phyloP scores from a whole-genome alignment of 2,329 filamentous ascomycete genomes.

The Aureobasidium subglaciale region DNA sequence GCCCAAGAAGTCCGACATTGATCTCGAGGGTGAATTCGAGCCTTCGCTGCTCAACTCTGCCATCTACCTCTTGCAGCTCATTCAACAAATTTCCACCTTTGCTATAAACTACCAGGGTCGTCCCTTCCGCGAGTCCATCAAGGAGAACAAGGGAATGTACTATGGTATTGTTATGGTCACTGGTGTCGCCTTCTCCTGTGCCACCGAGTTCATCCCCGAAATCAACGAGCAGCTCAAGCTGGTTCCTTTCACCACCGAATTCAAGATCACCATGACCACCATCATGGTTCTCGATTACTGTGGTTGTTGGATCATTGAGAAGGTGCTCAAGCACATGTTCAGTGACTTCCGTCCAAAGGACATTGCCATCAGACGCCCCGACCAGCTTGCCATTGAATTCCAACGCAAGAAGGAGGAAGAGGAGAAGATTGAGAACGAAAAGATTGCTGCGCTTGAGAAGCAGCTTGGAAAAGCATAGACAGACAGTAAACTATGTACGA shows the following conservation, averaged over 20 bases:
- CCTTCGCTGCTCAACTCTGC: slow-evolving; percentile 94
- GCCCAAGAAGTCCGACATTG: slow-evolving; percentile 61
- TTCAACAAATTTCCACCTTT: slow-evolving; percentile 98
- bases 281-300: slow-evolving; percentile 84
- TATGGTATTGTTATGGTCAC: slow-evolving; percentile 89
- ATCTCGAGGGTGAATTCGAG: slow-evolving; percentile 89
- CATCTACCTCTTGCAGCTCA: slow-evolving; percentile 92
- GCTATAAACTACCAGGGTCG: slow-evolving; percentile 99
- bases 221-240: slow-evolving; percentile 90
- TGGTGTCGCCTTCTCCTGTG: slow-evolving; percentile 85
- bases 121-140: slow-evolving; percentile 91
- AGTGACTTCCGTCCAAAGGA: slow-evolving; percentile 91
- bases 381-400: slow-evolving; percentile 74
- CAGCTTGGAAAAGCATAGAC: slow-evolving; percentile 26
- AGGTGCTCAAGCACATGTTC: slow-evolving; percentile 75
- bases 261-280: slow-evolving; percentile 76
- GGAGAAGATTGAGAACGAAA: slow-evolving; percentile 34
- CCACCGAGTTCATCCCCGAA: slow-evolving; percentile 90
- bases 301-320: slow-evolving; percentile 82
- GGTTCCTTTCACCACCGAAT: slow-evolving; percentile 80
- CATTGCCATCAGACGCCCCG: slow-evolving; percentile 77
- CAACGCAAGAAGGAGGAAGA: slow-evolving; percentile 53
- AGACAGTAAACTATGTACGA: neutral
- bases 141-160: slow-evolving; percentile 97
- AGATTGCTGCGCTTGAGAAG: slow-evolving; percentile 22